These are phyloP conservation scores for Phytophthora tubulina DNA, from an alignment of 352 stramenopile genomes.

Conservation along the genomic window DNA sequence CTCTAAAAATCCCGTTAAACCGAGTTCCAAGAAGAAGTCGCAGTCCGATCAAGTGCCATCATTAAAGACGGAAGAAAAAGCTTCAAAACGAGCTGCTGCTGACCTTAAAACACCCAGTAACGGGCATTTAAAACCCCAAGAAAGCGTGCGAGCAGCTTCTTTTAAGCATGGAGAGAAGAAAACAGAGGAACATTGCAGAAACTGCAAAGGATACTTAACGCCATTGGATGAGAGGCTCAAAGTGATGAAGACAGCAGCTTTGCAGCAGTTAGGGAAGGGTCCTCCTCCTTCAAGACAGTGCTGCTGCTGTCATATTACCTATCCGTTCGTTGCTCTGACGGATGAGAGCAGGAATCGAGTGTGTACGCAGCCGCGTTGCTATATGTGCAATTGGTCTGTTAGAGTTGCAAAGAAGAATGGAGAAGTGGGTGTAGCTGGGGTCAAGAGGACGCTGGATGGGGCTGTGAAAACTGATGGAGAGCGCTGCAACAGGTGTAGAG, in stretches of 20 bases:
- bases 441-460: conserved; percentile 9
- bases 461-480: conserved; percentile 3
- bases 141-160: neutral
- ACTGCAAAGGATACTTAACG: conserved; percentile 23
- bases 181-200: conserved; percentile 22
- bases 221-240: conserved; percentile 23
- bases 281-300: conserved; percentile 21
- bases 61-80: neutral
- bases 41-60: neutral
- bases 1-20: neutral
- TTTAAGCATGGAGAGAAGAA: neutral
- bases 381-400: conserved; percentile 31
- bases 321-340: conserved; percentile 24
- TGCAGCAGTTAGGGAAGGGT: neutral
- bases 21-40: neutral
- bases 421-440: neutral
- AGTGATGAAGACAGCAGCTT: conserved; percentile 15
- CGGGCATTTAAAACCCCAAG: neutral
- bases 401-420: neutral
- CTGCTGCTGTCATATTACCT: conserved; percentile 27
- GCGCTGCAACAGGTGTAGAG: conserved; percentile 5
- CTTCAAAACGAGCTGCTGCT: neutral
- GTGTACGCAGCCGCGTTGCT: conserved; percentile 21
- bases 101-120: neutral
- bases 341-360: conserved; percentile 18